phyloP scores from a whole-genome alignment of 768 basidiomycete genomes.

The Serendipita indica region DNA sequence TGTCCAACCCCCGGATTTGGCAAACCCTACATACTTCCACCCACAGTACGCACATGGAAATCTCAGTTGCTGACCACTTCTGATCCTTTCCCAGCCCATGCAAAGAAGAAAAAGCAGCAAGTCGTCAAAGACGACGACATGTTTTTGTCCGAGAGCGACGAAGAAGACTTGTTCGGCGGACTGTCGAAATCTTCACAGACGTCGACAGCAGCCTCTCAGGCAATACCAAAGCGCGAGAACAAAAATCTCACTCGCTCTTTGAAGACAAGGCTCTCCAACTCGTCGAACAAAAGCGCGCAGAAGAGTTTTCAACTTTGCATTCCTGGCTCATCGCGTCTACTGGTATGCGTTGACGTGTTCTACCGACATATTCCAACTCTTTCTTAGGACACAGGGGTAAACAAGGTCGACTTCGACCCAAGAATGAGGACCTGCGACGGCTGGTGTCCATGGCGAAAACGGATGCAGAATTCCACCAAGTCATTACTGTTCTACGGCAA shows the following conservation, averaged over 20 bases:
- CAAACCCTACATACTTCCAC: too few species aligned
- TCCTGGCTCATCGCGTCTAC: not conserved
- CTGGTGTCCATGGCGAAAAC: not conserved
- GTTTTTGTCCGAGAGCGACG: not conserved
- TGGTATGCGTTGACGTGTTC: not conserved
- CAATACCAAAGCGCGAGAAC: not conserved
- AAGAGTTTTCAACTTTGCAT: not conserved
- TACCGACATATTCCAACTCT: not conserved
- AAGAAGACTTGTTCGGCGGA: not conserved
- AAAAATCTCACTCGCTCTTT: too few species aligned
- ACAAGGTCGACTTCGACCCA: not conserved
- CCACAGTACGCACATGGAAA: too few species aligned
- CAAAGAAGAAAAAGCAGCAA: not conserved
- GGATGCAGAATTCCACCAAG: not conserved
- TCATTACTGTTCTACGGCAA: not conserved
- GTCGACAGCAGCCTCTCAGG: not conserved
- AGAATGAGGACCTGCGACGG: not conserved
- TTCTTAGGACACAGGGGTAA: not conserved
- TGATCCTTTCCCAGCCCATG: not conserved
- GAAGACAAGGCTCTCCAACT: not conserved
- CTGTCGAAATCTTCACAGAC: not conserved
- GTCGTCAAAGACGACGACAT: not conserved
- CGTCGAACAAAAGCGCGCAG: not conserved
- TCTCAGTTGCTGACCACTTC: not conserved
- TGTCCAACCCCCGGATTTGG: too few species aligned